Conservation (phyloP, 2,329 filamentous ascomycete genomes). For the Kalaharituber pfeilii region DNA sequence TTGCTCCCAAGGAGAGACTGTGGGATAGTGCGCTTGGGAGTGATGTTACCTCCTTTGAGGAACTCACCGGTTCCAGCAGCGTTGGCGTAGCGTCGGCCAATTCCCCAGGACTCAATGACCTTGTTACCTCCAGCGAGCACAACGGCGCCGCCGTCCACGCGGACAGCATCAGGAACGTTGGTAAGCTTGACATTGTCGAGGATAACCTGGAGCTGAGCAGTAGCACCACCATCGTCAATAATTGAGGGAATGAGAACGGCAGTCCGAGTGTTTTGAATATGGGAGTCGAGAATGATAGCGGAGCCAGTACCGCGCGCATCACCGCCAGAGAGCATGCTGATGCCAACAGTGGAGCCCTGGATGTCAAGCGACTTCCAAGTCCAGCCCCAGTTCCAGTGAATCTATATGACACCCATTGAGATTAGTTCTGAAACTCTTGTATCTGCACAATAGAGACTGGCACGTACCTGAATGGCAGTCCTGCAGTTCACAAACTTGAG, state of each 20-base stretch:
- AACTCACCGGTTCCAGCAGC: slow-evolving; percentile 12
- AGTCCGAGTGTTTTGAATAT: not conserved
- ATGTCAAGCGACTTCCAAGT: slow-evolving; percentile 60
- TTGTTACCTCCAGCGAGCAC: slow-evolving; percentile 5
- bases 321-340: slow-evolving; percentile 52
- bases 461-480: slow-evolving; percentile 44
- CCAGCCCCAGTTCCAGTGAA: slow-evolving; percentile 73
- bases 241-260: not conserved
- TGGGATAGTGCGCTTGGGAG: not conserved
- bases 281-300: slow-evolving; percentile 39
- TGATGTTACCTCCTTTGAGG: slow-evolving; percentile 7
- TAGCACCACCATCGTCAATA: not conserved
- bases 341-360: slow-evolving; percentile 54
- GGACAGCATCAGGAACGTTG: slow-evolving; percentile 5
- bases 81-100: not conserved
- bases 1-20: slow-evolving; percentile 29
- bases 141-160: slow-evolving; percentile 9
- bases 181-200: slow-evolving; percentile 9
- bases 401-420: no score
- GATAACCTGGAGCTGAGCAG: slow-evolving; percentile 4
- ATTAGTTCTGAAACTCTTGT: no score
- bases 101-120: slow-evolving; percentile 13
- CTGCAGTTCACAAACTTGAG: slow-evolving; percentile 59
- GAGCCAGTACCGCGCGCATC: slow-evolving; percentile 35
- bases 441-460: not conserved